These are phyloP conservation scores for Leccinum uliginosum DNA, from an alignment of 768 basidiomycete species.

Conservation along the genomic window DNA sequence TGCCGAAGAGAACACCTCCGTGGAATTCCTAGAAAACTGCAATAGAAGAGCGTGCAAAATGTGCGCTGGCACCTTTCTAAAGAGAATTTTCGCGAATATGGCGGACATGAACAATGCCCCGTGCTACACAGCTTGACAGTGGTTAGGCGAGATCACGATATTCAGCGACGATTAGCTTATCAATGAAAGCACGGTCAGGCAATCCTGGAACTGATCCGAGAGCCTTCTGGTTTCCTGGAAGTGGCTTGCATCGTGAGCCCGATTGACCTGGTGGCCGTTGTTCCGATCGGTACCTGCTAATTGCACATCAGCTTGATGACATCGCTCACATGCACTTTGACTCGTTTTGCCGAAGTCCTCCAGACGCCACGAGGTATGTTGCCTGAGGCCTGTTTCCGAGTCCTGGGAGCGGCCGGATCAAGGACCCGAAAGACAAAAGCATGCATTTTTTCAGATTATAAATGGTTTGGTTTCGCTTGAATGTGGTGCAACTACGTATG, in stretches of 20 bases:
- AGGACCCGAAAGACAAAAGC: background rate
- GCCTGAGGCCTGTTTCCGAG: slow-evolving; percentile 1
- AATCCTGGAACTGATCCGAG: slow-evolving; percentile 15
- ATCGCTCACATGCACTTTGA: slow-evolving; percentile 2
- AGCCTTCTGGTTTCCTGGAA: background rate
- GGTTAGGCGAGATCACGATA: slow-evolving; percentile 25
- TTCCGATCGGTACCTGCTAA: slow-evolving; percentile 3
- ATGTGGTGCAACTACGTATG: too few relatives aligned
- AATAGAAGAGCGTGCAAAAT: slow-evolving; percentile 20
- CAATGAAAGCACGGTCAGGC: slow-evolving; percentile 9
- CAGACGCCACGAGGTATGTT: slow-evolving; percentile 3
- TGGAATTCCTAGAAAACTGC: slow-evolving; percentile 15
- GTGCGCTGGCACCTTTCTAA: slow-evolving; percentile 15
- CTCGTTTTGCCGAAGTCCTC: slow-evolving; percentile 10
- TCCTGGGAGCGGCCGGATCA: slow-evolving; percentile 16
- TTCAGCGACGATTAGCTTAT: slow-evolving; percentile 4
- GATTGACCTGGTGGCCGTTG: background rate
- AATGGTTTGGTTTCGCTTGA: background rate
- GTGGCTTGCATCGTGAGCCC: background rate
- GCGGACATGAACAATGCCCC: slow-evolving; percentile 28
- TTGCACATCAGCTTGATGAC: slow-evolving; percentile 3
- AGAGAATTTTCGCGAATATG: slow-evolving; percentile 20
- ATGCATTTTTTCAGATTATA: background rate
- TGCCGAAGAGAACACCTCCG: slow-evolving; percentile 9
- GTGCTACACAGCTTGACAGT: slow-evolving; percentile 13